Evolutionary conservation across 345 rosid genomes (phyloP).

Genomic region (Salix brachista): DNA sequence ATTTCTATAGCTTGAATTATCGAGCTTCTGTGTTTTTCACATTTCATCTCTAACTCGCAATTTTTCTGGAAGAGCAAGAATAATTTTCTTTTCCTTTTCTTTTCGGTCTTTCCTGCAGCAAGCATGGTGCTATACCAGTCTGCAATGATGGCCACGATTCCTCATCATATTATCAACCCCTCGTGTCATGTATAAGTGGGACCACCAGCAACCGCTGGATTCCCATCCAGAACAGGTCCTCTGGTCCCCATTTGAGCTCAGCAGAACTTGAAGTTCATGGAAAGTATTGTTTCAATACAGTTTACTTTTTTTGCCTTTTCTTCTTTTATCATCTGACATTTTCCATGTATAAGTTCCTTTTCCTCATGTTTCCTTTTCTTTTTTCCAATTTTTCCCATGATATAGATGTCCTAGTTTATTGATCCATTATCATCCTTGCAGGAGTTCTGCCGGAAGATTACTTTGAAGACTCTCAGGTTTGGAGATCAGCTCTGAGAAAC

Average conservation of each 20-base stretch:
- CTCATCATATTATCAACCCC: conserved; percentile 72
- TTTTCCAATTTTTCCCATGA: background rate
- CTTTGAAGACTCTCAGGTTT: conserved; percentile 59
- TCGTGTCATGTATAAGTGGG: conserved; percentile 73
- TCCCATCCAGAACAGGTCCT: conserved; percentile 79
- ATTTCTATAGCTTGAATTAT: background rate
- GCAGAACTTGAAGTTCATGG: conserved; percentile 76
- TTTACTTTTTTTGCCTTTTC: background rate
- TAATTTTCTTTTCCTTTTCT: conserved; percentile 8
- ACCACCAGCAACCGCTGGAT: conserved; percentile 77
- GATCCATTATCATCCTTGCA: conserved; percentile 38
- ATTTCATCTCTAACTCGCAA: background rate
- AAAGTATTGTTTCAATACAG: conserved; percentile 45
- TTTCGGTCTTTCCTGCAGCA: conserved; percentile 35
- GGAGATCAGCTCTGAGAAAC: conserved; percentile 72
- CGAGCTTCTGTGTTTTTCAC: background rate
- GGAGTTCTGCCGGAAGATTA: conserved; percentile 76
- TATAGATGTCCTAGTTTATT: conserved; percentile 7
- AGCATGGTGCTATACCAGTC: conserved; percentile 46
- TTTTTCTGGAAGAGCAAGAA: background rate
- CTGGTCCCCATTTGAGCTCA: conserved; percentile 48
- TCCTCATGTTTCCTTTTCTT: background rate
- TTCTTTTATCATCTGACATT: background rate
- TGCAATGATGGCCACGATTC: conserved; percentile 65
- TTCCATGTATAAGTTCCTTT: background rate